phyloP scores from a whole-genome alignment of 768 basidiomycete genomes.

The Tephrocybe rancida region DNA sequence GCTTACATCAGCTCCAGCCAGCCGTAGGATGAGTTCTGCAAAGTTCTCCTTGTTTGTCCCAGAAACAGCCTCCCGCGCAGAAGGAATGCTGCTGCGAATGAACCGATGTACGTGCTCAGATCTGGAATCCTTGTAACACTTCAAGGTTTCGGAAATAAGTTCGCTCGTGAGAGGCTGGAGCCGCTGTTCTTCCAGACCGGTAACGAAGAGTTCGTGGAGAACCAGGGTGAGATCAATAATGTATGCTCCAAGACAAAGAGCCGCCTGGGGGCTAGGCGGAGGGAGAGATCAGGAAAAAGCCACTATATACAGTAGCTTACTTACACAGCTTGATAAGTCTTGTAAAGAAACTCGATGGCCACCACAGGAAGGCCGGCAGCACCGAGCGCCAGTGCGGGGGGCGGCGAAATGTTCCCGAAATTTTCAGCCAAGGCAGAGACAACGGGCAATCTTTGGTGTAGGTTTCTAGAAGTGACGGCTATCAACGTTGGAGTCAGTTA shows the following conservation, averaged over 20 bases:
- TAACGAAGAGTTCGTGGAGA: too few species aligned
- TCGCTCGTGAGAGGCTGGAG: background rate
- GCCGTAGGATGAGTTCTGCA: too few species aligned
- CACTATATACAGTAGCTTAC: background rate
- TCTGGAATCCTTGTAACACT: background rate
- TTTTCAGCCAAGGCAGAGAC: too few species aligned
- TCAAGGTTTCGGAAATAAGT: background rate
- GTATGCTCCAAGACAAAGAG: conserved; percentile 3
- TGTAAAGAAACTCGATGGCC: background rate
- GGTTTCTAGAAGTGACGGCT: background rate
- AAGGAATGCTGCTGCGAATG: background rate
- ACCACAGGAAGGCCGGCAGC: background rate
- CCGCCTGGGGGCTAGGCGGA: too few species aligned
- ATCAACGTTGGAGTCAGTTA: background rate
- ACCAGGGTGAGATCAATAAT: conserved; percentile 2
- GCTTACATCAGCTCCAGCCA: too few species aligned
- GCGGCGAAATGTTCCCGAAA: background rate
- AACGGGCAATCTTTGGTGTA: background rate
- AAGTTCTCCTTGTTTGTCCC: too few species aligned
- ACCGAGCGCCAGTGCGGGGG: background rate
- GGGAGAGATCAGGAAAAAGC: background rate
- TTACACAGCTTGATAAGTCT: background rate
- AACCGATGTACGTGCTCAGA: background rate
- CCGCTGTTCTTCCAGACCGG: background rate
- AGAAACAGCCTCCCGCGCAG: background rate